phyloP scores from a whole-genome alignment of 2,329 filamentous ascomycete genomes.

The Dryadomyces quercivorus region DNA sequence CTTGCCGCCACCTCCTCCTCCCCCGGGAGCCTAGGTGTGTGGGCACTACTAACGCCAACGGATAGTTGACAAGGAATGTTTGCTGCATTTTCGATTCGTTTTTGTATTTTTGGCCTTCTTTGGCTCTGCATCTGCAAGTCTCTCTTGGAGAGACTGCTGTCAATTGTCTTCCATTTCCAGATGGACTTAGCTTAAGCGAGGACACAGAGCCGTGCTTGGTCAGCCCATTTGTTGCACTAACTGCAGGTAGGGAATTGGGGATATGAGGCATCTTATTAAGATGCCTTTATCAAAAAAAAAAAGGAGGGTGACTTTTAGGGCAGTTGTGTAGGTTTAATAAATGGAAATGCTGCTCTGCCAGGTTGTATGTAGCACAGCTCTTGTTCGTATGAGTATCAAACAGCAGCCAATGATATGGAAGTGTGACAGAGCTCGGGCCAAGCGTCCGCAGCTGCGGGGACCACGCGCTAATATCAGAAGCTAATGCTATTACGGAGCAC shows the following conservation, averaged over 20 bases:
- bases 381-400: too few relatives aligned
- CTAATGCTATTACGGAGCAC: too few relatives aligned
- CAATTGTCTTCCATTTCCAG: neutral
- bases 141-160: neutral
- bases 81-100: neutral
- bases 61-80: neutral
- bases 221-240: neutral
- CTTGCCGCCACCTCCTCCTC: conserved; percentile 21
- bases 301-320: too few relatives aligned
- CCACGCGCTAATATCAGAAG: too few relatives aligned
- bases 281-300: neutral
- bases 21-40: conserved; percentile 14
- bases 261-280: neutral
- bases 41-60: neutral
- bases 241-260: neutral
- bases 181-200: neutral
- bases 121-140: neutral
- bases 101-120: neutral
- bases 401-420: too few relatives aligned
- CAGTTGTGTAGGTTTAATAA: too few relatives aligned
- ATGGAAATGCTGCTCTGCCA: too few relatives aligned
- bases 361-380: too few relatives aligned
- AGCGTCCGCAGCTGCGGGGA: too few relatives aligned
- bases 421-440: too few relatives aligned
- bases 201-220: neutral